A percentile compares a stretch with the other conserved stretches of the same genome.
Conservation (phyloP, 75 land plant species). For the Picea glauca region DNA sequence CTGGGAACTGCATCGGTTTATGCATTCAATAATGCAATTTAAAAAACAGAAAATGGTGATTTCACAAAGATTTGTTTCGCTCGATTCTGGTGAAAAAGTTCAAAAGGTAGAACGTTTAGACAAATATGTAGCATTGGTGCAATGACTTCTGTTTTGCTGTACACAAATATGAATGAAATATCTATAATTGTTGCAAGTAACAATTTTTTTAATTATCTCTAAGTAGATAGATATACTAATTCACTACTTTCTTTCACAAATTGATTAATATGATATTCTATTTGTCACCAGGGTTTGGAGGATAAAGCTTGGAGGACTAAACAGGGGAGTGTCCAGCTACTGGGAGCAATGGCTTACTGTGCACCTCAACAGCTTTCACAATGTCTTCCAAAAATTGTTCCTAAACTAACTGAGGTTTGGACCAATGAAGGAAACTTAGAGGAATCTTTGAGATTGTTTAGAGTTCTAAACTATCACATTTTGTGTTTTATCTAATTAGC, state of each 20-base stretch:
- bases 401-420: constrained; percentile 92
- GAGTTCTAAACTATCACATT: background rate
- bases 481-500: background rate
- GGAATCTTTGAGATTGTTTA: background rate
- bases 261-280: background rate
- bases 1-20: too few relatives aligned
- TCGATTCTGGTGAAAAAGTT: too few relatives aligned
- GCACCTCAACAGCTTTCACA: constrained; percentile 98
- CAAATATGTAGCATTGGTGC: too few relatives aligned
- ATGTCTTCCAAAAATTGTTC: constrained; percentile 96
- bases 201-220: background rate
- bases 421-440: background rate
- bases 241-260: background rate
- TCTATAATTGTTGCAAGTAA: background rate
- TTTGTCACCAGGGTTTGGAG: constrained; percentile 76
- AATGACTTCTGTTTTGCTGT: too few relatives aligned
- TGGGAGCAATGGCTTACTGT: constrained; percentile 99
- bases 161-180: too few relatives aligned
- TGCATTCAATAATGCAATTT: too few relatives aligned
- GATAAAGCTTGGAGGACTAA: constrained; percentile 99
- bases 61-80: too few relatives aligned
- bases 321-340: constrained; percentile 98
- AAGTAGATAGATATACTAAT: too few relatives aligned
- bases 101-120: too few relatives aligned
- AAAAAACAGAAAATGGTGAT: too few relatives aligned